Evolutionary conservation across 2,329 filamentous ascomycete species (phyloP).

Genomic region (Fusarium illudens): DNA sequence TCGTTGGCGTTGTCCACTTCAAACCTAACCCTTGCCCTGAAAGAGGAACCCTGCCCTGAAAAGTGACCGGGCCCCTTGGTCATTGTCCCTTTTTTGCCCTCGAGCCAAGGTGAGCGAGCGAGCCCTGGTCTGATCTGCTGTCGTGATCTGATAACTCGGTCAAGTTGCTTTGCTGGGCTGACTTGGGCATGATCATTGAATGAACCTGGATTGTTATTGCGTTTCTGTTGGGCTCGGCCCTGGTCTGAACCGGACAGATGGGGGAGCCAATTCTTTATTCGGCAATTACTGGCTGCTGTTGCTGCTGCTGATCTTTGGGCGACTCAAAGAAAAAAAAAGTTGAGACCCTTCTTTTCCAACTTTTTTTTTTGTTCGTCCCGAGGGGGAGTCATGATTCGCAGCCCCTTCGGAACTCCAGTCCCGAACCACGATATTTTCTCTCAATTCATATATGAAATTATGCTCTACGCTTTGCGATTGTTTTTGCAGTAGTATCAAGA

Average conservation of each 20-base stretch:
- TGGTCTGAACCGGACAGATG: conserved; percentile 11
- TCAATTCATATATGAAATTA: not conserved
- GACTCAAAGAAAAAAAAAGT: conserved; percentile 3
- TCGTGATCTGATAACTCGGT: conserved; percentile 28
- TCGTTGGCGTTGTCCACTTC: conserved; percentile 8
- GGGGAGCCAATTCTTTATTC: conserved; percentile 24
- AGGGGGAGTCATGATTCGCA: conserved; percentile 7
- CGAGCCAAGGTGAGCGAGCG: conserved; percentile 14
- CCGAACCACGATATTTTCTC: not conserved
- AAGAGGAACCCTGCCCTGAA: conserved; percentile 31
- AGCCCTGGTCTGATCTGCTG: conserved; percentile 25
- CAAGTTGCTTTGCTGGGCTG: conserved; percentile 6
- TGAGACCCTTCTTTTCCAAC: conserved; percentile 31
- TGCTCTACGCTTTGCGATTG: not conserved
- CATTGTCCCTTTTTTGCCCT: not conserved
- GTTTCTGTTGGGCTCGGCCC: conserved; percentile 10
- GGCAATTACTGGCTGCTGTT: conserved; percentile 25
- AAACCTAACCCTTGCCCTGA: conserved; percentile 29
- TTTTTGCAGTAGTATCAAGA: not conserved
- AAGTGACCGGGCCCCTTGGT: conserved; percentile 4
- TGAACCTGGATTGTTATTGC: conserved; percentile 4
- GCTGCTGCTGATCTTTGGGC: conserved; percentile 10
- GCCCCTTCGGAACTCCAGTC: not conserved
- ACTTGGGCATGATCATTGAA: conserved; percentile 15
- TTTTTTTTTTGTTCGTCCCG: conserved; percentile 18